Evolutionary conservation across 108 stramenopile species (phyloP), one percentile per base, ranked within the genome.

Genomic region (Ochromonas danica): DNA sequence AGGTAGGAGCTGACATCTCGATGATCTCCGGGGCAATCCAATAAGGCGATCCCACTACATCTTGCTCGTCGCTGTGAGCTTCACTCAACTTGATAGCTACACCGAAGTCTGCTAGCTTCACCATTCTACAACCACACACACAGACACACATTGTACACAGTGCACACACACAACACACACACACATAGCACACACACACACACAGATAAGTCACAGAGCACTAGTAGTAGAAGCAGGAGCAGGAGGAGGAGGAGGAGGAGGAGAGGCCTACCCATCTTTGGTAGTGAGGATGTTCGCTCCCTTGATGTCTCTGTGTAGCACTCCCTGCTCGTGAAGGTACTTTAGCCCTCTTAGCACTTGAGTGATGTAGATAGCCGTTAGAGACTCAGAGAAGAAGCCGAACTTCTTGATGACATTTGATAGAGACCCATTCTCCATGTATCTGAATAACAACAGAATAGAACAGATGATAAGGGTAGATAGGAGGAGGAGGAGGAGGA

Each of bases 1-100:
- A 62, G 0, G 87, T 87, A 6, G 88, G 83, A 10, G 71, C 81
- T 39, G 82, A 82, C 84, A 88, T 88, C 81, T 88, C 87, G 33
- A 88, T 88, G 14, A 87, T 84, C 77, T 88, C 88, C 10, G 88
- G 88, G 39, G 88, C 88, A 86, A 88, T 88, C 88, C 88, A 88
- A 61, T 88, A 88, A 0, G 88, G 88, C 38, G 86, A 81, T 17
- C 87, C 87, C 35, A 88, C 87, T 51, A 82, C 81, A 65, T 81
- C 78, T 28, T 79, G 61, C 39, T 67, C 78, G 10, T 82, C 61
- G 33, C 1, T 40, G 1, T 25, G 39, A 65, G 6, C 0, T 25
- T 38, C 83, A 28, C 28, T 77, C 43, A 42, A 30, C 42, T 40
- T 40, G 35, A 67, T 70, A 1, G 85, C 85, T 0, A 87, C 86